phyloP scores from a whole-genome alignment of 2,329 filamentous ascomycete genomes.

The Colletotrichum cereale region DNA sequence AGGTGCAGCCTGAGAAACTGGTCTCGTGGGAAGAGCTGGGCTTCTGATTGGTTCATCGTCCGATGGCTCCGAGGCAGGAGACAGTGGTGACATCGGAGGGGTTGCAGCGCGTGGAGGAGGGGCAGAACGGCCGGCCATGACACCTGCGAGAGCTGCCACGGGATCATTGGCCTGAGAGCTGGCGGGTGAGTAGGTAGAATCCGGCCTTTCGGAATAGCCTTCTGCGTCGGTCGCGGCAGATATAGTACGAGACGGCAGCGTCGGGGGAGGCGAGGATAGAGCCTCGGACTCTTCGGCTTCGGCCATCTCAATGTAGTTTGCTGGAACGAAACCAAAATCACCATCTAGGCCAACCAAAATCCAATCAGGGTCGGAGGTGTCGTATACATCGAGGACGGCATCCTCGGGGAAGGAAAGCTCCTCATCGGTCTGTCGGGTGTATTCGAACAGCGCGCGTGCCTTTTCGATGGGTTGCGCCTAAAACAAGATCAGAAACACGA shows the following conservation, averaged over 20 bases:
- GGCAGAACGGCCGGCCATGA: slow-evolving; percentile 63
- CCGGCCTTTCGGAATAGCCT: slow-evolving; percentile 17
- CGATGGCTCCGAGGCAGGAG: slow-evolving; percentile 43
- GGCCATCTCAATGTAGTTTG: slow-evolving; percentile 91
- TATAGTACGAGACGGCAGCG: slow-evolving; percentile 42
- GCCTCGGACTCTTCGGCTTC: slow-evolving; percentile 56
- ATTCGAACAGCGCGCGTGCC: slow-evolving; percentile 97
- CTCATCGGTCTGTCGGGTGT: slow-evolving; percentile 96
- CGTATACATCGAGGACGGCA: slow-evolving; percentile 84
- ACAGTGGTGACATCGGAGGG: slow-evolving; percentile 57
- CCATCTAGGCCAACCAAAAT: slow-evolving; percentile 87
- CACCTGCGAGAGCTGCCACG: slow-evolving; percentile 67
- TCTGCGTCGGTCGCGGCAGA: slow-evolving; percentile 13
- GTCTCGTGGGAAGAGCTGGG: slow-evolving; percentile 55
- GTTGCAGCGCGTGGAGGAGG: slow-evolving; percentile 55
- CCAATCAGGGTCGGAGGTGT: slow-evolving; percentile 95
- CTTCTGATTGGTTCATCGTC: slow-evolving; percentile 51
- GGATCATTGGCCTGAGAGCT: slow-evolving; percentile 55
- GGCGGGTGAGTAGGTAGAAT: slow-evolving; percentile 43
- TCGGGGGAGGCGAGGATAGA: slow-evolving; percentile 51
- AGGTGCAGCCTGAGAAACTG: slow-evolving; percentile 43
- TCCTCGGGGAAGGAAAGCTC: slow-evolving; percentile 97
- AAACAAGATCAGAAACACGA: slow-evolving; percentile 3
- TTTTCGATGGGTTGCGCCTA: slow-evolving; percentile 70
- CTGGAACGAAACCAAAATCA: slow-evolving; percentile 93